Percentiles rank a stretch among this genome's conserved stretches.
These are phyloP conservation scores for Clonostachys solani DNA, from an alignment of 2,329 filamentous ascomycete species.

Conservation along the genomic window DNA sequence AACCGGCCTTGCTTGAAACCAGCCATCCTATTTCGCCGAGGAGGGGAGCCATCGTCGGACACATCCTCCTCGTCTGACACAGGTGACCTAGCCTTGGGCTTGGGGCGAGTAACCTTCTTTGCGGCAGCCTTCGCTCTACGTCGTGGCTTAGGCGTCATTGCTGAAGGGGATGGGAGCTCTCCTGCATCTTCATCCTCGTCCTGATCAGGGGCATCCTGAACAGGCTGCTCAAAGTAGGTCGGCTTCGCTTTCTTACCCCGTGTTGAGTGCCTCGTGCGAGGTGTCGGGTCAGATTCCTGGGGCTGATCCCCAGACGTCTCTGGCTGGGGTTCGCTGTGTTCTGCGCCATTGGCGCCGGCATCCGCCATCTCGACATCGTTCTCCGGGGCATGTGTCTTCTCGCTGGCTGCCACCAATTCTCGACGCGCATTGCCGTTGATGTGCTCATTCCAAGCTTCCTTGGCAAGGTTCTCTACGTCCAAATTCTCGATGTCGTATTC, in stretches of 20 bases:
- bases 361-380: constrained; percentile 8
- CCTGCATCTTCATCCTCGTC: constrained; percentile 3
- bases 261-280: constrained; percentile 20
- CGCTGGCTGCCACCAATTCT: neutral
- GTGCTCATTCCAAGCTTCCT: constrained; percentile 27
- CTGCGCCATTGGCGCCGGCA: constrained; percentile 4
- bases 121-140: constrained; percentile 19
- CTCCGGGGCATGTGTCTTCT: neutral
- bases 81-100: constrained; percentile 11
- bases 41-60: constrained; percentile 3
- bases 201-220: constrained; percentile 2
- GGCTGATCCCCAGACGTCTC: constrained; percentile 1
- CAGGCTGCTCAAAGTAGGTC: constrained; percentile 32
- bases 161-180: constrained; percentile 24
- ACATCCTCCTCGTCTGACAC: constrained; percentile 10
- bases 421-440: constrained; percentile 15
- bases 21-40: constrained; percentile 14
- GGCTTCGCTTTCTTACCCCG: constrained; percentile 44
- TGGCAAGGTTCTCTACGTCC: constrained; percentile 13
- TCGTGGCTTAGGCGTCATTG: constrained; percentile 18
- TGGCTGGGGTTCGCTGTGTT: neutral
- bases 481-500: constrained; percentile 11
- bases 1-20: constrained; percentile 35
- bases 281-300: constrained; percentile 4
- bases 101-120: constrained; percentile 9